These are phyloP conservation scores for Sapria himalayana DNA, from an alignment of 345 rosid genomes.

Conservation along the genomic window DNA sequence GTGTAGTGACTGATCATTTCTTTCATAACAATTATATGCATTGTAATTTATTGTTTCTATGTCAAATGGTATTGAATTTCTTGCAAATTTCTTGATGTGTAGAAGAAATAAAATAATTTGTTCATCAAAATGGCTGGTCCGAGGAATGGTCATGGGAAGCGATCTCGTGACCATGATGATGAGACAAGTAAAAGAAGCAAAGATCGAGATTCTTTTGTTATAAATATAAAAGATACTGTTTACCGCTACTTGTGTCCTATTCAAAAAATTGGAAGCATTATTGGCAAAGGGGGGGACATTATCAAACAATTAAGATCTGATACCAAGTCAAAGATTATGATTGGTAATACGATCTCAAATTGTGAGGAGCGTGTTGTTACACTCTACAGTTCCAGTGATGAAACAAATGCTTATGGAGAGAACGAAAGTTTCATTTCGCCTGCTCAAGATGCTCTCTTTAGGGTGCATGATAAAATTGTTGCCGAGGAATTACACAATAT, in stretches of 20 bases:
- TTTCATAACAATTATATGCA: too few species aligned
- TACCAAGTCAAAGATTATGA: conserved; percentile 68
- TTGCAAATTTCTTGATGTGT: too few species aligned
- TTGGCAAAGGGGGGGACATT: conserved; percentile 89
- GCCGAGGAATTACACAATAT: conserved; percentile 46
- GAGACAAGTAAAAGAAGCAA: conserved; percentile 58
- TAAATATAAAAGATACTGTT: conserved; percentile 58
- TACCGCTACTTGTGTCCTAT: conserved; percentile 68
- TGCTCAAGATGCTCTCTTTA: conserved; percentile 84
- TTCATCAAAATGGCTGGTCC: conserved; percentile 42
- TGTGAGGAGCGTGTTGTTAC: conserved; percentile 90
- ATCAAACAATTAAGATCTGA: conserved; percentile 73
- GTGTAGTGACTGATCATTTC: too few species aligned
- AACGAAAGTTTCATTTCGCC: conserved; percentile 36
- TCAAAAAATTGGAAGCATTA: conserved; percentile 79
- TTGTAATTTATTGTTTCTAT: too few species aligned
- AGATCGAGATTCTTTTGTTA: conserved; percentile 42
- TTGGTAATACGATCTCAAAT: conserved; percentile 58
- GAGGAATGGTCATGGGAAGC: conserved; percentile 60
- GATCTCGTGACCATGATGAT: conserved; percentile 50
- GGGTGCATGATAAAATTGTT: conserved; percentile 66
- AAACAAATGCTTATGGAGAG: conserved; percentile 52
- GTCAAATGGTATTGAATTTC: too few species aligned
- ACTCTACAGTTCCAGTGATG: conserved; percentile 66
- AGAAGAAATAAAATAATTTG: too few species aligned